Percentiles rank a stretch among this genome's conserved stretches.
Conservation (phyloP, 805 yeast species). For the Phaffomyces thermotolerans region DNA sequence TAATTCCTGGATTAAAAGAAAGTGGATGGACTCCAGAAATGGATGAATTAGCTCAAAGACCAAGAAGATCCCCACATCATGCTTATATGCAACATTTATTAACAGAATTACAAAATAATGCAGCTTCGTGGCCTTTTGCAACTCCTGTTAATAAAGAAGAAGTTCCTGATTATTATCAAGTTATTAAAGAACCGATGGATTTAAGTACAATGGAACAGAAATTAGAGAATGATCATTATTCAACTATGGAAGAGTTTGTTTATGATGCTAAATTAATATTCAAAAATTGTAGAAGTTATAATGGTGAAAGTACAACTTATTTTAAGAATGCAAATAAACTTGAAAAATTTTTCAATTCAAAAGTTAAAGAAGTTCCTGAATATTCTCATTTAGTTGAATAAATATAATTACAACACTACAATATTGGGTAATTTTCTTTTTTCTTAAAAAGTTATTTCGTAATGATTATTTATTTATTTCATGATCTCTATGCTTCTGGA, state of each 20-base stretch:
- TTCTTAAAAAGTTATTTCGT: neutral
- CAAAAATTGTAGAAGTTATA: conserved; percentile 87
- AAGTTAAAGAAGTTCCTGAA: conserved; percentile 87
- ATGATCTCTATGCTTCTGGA: conserved; percentile 15
- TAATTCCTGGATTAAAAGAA: conserved; percentile 84
- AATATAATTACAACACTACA: conserved; percentile 2
- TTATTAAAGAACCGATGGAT: conserved; percentile 98
- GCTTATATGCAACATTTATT: conserved; percentile 86
- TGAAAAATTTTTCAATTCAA: conserved; percentile 79
- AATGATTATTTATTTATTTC: neutral
- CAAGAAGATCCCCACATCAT: conserved; percentile 90
- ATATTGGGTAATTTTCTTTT: too few relatives aligned
- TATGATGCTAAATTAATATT: conserved; percentile 83
- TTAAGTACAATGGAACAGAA: conserved; percentile 91
- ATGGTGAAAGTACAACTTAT: conserved; percentile 91
- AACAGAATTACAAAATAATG: conserved; percentile 86
- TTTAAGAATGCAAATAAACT: conserved; percentile 90
- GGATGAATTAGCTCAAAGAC: conserved; percentile 94
- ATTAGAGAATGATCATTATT: conserved; percentile 86
- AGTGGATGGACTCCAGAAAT: conserved; percentile 98
- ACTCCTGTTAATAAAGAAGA: conserved; percentile 90
- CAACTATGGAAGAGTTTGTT: conserved; percentile 82
- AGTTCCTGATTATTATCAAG: conserved; percentile 93
- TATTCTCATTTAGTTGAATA: conserved; percentile 74
- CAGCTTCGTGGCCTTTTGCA: conserved; percentile 97